These are phyloP conservation scores for Fusarium anthophilum DNA, from an alignment of 2,329 filamentous ascomycete species.

Conservation along the genomic window DNA sequence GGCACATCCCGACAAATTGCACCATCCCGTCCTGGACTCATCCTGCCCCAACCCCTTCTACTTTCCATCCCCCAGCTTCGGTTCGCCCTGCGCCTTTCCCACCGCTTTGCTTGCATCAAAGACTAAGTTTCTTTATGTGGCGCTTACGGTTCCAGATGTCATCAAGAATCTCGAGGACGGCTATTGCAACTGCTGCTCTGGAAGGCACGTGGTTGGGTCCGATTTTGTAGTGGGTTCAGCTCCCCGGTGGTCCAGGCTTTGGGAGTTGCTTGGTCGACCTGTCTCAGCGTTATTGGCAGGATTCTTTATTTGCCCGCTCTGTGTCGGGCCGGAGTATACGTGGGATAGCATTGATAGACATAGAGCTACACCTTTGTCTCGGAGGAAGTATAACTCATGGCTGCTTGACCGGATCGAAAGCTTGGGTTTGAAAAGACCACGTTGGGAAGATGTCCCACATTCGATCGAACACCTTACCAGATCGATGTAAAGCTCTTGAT, in stretches of 20 bases:
- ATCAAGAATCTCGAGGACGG: neutral
- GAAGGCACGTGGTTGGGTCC: rapidly evolving
- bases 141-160: neutral
- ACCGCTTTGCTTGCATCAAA: neutral
- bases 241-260: neutral
- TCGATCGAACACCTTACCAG: neutral
- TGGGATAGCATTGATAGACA: neutral
- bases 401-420: neutral
- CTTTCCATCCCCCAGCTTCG: neutral
- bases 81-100: neutral
- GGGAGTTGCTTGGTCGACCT: neutral
- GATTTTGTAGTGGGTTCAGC: neutral
- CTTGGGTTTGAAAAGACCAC: neutral
- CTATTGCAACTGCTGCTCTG: rapidly evolving
- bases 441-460: neutral
- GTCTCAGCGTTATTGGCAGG: neutral
- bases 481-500: too few relatives aligned
- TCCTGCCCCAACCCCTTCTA: neutral
- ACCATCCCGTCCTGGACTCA: neutral
- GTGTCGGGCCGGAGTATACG: neutral
- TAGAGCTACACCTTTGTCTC: neutral
- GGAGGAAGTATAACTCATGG: neutral
- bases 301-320: neutral
- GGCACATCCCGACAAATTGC: neutral
- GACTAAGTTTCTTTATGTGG: neutral